Conservation (phyloP, 768 basidiomycete species). For the Cystobasidium onofrii region DNA sequence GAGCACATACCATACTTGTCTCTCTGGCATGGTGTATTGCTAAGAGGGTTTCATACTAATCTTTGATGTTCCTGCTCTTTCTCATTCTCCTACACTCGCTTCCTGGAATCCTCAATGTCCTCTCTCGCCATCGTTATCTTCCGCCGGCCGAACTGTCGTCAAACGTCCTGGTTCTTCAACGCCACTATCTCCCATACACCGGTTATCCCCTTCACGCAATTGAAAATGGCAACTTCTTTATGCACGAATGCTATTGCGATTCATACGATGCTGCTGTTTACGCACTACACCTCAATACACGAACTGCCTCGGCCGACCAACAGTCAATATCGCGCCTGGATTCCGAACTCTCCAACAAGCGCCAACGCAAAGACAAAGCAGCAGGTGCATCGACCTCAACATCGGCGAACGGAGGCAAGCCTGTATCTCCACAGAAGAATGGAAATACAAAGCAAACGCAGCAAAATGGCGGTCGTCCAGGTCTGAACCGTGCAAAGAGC, state of each 20-base stretch:
- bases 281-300: not conserved
- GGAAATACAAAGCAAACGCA: not conserved
- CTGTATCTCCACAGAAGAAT: not conserved
- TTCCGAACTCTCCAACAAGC: slow-evolving; percentile 26
- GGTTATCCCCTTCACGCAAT: too few relatives aligned
- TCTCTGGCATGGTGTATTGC: too few relatives aligned
- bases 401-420: not conserved
- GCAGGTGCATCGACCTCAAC: not conserved
- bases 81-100: too few relatives aligned
- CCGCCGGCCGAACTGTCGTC: too few relatives aligned
- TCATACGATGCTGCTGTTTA: not conserved
- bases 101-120: too few relatives aligned
- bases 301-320: not conserved
- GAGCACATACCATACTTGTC: too few relatives aligned
- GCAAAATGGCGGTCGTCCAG: not conserved
- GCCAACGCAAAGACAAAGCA: not conserved
- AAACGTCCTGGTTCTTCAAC: too few relatives aligned
- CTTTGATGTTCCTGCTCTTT: too few relatives aligned
- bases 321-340: slow-evolving; percentile 9
- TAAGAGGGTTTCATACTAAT: too few relatives aligned
- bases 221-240: not conserved
- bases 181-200: too few relatives aligned
- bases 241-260: too few relatives aligned
- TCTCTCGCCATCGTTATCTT: too few relatives aligned
- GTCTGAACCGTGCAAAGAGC: not conserved